Conservation (phyloP, 1,139 yeast genomes). For the Yamadazyma atmosphaerica region DNA sequence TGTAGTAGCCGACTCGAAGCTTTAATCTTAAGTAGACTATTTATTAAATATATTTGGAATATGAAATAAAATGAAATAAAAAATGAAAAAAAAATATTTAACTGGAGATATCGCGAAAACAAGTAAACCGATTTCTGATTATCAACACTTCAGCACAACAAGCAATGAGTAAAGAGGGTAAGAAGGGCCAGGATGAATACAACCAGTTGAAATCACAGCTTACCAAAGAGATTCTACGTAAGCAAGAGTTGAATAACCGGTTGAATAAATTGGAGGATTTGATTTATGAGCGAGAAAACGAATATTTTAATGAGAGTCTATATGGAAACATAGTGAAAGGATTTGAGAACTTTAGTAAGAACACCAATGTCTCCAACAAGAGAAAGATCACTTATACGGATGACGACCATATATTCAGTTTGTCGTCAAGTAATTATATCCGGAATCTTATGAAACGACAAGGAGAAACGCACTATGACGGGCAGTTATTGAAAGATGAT, state of each 20-base stretch:
- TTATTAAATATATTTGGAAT: too few relatives aligned
- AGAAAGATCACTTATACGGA: constrained; percentile 64
- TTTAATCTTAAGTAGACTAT: background rate
- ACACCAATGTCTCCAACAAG: constrained; percentile 41
- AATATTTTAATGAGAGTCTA: constrained; percentile 66
- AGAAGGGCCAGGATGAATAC: constrained; percentile 48
- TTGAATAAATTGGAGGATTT: constrained; percentile 69
- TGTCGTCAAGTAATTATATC: constrained; percentile 73
- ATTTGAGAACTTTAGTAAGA: constrained; percentile 76
- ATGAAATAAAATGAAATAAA: too few relatives aligned
- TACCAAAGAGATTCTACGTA: constrained; percentile 61
- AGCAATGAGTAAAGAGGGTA: constrained; percentile 25
- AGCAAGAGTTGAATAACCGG: constrained; percentile 64
- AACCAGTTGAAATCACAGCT: constrained; percentile 67
- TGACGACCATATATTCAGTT: constrained; percentile 82
- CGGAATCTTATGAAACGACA: constrained; percentile 54
- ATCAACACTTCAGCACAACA: too few relatives aligned
- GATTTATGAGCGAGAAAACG: constrained; percentile 79
- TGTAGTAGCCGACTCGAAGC: constrained; percentile 16
- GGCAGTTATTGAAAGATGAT: constrained; percentile 28
- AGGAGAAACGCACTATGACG: constrained; percentile 14
- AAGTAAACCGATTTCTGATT: too few relatives aligned
- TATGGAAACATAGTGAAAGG: constrained; percentile 88
- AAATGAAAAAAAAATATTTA: too few relatives aligned
- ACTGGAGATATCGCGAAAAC: too few relatives aligned